Evolutionary conservation across 1,284 basidiomycete genomes (phyloP).

Genomic region (Peniophora sp.): DNA sequence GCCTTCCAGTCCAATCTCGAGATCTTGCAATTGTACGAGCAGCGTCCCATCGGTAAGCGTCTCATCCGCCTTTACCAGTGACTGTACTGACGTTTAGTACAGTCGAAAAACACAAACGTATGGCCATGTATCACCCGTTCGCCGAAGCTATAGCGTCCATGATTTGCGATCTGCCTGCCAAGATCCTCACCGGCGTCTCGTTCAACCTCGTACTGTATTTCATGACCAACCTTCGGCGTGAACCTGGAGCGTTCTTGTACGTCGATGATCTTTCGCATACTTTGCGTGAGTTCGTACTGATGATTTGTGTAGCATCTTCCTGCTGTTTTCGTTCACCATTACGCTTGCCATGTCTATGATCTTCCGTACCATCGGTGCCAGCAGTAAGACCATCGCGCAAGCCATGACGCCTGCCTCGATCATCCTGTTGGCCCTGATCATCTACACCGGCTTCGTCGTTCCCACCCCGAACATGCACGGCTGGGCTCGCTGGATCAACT

Average conservation of each 20-base stretch:
- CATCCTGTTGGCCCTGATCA: slow-evolving; percentile 37
- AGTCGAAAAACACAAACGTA: slow-evolving; percentile 40
- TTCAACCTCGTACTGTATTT: slow-evolving; percentile 52
- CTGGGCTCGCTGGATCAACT: slow-evolving; percentile 84
- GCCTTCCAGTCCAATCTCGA: slow-evolving; percentile 23
- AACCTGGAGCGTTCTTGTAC: slow-evolving; percentile 24
- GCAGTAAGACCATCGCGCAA: slow-evolving; percentile 28
- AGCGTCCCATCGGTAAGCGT: slow-evolving; percentile 41
- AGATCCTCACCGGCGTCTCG: slow-evolving; percentile 19
- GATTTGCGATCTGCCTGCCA: slow-evolving; percentile 52
- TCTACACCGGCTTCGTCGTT: slow-evolving; percentile 67
- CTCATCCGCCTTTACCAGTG: too few species aligned
- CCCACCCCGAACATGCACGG: slow-evolving; percentile 73
- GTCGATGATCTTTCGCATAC: slow-evolving; percentile 21
- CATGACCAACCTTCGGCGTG: slow-evolving; percentile 32
- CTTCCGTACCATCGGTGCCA: slow-evolving; percentile 25
- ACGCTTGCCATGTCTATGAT: slow-evolving; percentile 1
- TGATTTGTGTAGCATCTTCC: too few species aligned
- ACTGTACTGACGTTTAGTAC: too few species aligned
- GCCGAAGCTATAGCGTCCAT: slow-evolving; percentile 51
- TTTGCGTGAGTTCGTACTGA: too few species aligned
- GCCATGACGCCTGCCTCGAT: slow-evolving; percentile 33
- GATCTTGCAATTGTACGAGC: slow-evolving; percentile 39
- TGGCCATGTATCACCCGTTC: slow-evolving; percentile 49
- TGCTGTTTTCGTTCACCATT: slow-evolving; percentile 39